Base-by-base conservation (phyloP, 1,139 yeast species). In the Lodderomyces metapsilosis region DNA sequence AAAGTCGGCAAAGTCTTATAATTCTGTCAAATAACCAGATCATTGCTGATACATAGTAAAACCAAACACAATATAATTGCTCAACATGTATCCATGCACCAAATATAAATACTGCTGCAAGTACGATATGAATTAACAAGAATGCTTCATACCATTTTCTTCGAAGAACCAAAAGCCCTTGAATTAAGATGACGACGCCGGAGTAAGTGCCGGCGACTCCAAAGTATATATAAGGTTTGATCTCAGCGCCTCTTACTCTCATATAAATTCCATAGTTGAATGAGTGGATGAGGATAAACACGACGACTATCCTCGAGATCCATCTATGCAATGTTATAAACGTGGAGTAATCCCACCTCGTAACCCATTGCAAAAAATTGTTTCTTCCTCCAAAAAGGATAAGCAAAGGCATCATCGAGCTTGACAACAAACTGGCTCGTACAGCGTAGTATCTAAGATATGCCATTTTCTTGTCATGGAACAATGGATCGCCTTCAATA, bases 321-420 rank as follows among this genome's bases (percentile, higher is more conserved):
- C 85, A 80, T 44, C 80, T 63, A 56, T 83, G 88, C 49, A 72
- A 74, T 22, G 78, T 62, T 37, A 79, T 76, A 51, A 77, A 81
- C 1, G 82, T 71, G 13, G 83, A 71, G 51, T 75, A 78, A 28
- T 81, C 74, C 78, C 84, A 73, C 17, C 84, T 78, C 0, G 88
- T 81, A 5, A 78, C 38, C 63, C 71, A 66, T 45, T 77, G 73
- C 30, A 82, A 56, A 40, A 82, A 59, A 54, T 82, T 82, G 58
- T 74, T 81, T 51, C 89, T 65, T 4, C 87, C 85, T 0, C 82
- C 85, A 62, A 82, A 71, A 27, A 78, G 54, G 32, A 80, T 64
- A 20, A 81, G 52, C 10, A 80, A 51, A 0, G 85, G 86, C 52
- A 76, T 54, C 46, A 76, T 61, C 20, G 73, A 71, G 36, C 82